phyloP scores from a whole-genome alignment of 2,329 filamentous ascomycete genomes.

The Nemania sp. region DNA sequence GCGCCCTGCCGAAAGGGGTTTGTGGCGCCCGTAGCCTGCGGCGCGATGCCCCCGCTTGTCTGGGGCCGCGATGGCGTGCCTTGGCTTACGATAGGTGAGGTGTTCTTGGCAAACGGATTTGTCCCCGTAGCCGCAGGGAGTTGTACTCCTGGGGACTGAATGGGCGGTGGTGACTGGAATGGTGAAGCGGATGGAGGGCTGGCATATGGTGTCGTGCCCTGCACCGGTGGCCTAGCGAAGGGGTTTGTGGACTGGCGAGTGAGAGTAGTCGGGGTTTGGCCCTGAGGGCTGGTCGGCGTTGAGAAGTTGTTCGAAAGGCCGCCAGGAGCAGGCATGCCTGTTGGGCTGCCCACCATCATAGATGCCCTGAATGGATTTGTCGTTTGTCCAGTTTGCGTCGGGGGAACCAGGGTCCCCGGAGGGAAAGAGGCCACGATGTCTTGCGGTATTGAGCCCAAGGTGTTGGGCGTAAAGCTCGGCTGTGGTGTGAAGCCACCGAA shows the following conservation, averaged over 20 bases:
- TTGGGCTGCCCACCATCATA: conserved; percentile 68
- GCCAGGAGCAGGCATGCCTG: conserved; percentile 46
- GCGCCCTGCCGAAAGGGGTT: conserved; percentile 93
- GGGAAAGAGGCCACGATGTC: conserved; percentile 57
- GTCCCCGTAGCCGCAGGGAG: conserved; percentile 58
- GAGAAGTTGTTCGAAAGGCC: conserved; percentile 41
- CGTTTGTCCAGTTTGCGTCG: conserved; percentile 55
- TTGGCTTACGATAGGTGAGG: conserved; percentile 40
- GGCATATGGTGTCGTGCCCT: conserved; percentile 44
- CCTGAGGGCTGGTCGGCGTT: conserved; percentile 45
- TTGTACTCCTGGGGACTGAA: conserved; percentile 46
- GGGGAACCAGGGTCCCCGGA: conserved; percentile 47
- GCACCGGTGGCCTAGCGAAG: conserved; percentile 71
- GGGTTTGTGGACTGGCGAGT: conserved; percentile 79
- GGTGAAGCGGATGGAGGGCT: conserved; percentile 44
- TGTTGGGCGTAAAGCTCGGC: conserved; percentile 55
- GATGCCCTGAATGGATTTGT: conserved; percentile 96
- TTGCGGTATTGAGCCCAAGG: conserved; percentile 61
- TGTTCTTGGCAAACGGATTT: conserved; percentile 61
- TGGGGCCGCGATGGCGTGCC: conserved; percentile 49
- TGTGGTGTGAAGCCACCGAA: conserved; percentile 83
- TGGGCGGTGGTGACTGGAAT: conserved; percentile 48
- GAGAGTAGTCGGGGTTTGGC: conserved; percentile 33
- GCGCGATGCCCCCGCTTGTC: conserved; percentile 56
- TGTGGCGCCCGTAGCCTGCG: conserved; percentile 83